Evolutionary conservation across 805 yeast species (phyloP).

Genomic region (Spencermartinsiella europaea): DNA sequence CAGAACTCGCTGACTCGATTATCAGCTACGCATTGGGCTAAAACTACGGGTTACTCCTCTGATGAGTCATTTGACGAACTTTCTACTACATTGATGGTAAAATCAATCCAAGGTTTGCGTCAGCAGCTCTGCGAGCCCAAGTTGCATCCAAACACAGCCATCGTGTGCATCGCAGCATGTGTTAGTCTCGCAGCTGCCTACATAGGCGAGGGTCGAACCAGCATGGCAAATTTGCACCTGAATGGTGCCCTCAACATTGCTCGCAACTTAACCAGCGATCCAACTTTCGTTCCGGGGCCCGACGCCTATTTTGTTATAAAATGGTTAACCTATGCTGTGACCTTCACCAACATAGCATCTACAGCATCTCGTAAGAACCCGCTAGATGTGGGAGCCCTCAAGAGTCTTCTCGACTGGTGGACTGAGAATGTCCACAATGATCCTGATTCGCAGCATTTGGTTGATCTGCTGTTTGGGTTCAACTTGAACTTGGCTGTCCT

Average conservation of each 20-base stretch:
- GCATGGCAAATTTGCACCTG: slow-evolving; percentile 7
- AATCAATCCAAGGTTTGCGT: neutral
- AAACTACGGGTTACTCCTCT: slow-evolving; percentile 2
- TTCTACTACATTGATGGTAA: slow-evolving; percentile 3
- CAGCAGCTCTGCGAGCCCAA: neutral
- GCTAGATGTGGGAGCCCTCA: slow-evolving; percentile 1
- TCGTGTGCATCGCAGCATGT: slow-evolving; percentile 13
- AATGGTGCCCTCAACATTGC: slow-evolving; percentile 12
- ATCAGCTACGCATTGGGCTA: slow-evolving; percentile 9
- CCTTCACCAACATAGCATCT: slow-evolving; percentile 5
- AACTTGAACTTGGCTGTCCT: slow-evolving; percentile 8
- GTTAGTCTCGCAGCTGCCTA: slow-evolving; percentile 10
- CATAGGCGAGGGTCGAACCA: slow-evolving; percentile 6
- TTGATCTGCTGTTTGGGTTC: slow-evolving; percentile 17
- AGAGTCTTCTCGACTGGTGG: slow-evolving; percentile 10
- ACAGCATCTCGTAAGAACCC: neutral
- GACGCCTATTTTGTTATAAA: slow-evolving; percentile 13
- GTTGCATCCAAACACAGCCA: neutral
- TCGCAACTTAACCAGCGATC: neutral
- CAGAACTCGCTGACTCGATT: slow-evolving; percentile 11
- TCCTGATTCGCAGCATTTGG: slow-evolving; percentile 10
- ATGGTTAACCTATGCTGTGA: slow-evolving; percentile 15
- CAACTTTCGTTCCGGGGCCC: slow-evolving; percentile 2
- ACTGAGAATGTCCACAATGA: slow-evolving; percentile 5
- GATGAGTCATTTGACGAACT: slow-evolving; percentile 1